These are phyloP conservation scores for Naumovozyma castellii DNA, from an alignment of 805 yeast genomes.

Conservation along the genomic window DNA sequence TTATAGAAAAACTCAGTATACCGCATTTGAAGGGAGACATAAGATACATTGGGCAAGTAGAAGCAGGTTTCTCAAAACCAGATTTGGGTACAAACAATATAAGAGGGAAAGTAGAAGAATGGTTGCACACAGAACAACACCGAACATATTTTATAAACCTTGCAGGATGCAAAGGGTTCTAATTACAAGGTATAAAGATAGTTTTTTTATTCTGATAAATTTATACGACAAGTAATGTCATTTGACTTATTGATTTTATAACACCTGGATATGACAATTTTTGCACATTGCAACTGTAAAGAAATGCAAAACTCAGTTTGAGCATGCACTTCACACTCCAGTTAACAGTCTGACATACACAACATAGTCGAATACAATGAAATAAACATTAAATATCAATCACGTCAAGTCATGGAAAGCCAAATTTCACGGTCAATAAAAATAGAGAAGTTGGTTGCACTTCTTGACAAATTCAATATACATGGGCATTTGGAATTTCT, in stretches of 20 bases:
- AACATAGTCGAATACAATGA: too few relatives aligned
- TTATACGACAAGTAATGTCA: not conserved
- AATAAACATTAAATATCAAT: too few relatives aligned
- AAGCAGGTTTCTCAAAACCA: constrained; percentile 1
- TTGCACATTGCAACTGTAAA: not conserved
- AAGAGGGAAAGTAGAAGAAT: constrained; percentile 7
- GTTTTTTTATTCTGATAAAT: not conserved
- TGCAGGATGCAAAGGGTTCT: constrained; percentile 27
- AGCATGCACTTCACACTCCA: too few relatives aligned
- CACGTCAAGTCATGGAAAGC: too few relatives aligned
- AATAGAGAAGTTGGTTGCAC: too few relatives aligned
- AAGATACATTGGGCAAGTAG: constrained; percentile 18
- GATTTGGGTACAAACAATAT: constrained; percentile 1
- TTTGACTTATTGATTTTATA: constrained; percentile 1
- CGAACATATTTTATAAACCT: constrained; percentile 31
- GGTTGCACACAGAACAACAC: constrained; percentile 31
- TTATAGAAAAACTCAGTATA: constrained; percentile 31
- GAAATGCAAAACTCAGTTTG: too few relatives aligned
- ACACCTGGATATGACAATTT: not conserved
- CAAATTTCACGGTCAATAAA: too few relatives aligned
- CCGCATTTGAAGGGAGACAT: constrained; percentile 26
- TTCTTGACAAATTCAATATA: too few relatives aligned
- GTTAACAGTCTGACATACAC: too few relatives aligned
- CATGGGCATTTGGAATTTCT: too few relatives aligned
- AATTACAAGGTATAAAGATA: constrained; percentile 1